These are phyloP conservation scores for Candida palmyrensis DNA, from an alignment of 805 yeast species.

Conservation along the genomic window DNA sequence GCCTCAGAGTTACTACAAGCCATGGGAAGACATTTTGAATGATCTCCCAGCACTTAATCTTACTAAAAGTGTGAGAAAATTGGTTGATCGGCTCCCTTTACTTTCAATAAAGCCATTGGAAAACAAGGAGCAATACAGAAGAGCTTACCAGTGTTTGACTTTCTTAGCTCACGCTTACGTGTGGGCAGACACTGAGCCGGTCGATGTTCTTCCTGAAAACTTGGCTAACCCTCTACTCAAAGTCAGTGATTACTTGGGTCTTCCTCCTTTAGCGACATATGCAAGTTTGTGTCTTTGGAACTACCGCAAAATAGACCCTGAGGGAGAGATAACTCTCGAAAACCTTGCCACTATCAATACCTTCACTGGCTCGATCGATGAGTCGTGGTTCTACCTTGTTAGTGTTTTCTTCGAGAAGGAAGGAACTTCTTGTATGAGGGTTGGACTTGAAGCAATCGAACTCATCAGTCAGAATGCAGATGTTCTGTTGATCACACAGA, in stretches of 20 bases:
- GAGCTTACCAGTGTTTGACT: slow-evolving; percentile 78
- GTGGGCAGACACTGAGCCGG: slow-evolving; percentile 71
- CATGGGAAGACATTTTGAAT: slow-evolving; percentile 71
- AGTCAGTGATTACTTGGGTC: slow-evolving; percentile 53
- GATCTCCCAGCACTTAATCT: slow-evolving; percentile 71
- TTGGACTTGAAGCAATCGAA: slow-evolving; percentile 64
- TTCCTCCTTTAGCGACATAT: slow-evolving; percentile 87
- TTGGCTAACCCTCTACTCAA: slow-evolving; percentile 67
- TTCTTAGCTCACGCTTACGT: slow-evolving; percentile 85
- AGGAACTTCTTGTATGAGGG: slow-evolving; percentile 66
- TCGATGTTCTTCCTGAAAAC: slow-evolving; percentile 58
- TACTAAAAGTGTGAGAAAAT: slow-evolving; percentile 52
- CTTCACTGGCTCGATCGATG: slow-evolving; percentile 87
- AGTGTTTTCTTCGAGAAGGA: slow-evolving; percentile 80
- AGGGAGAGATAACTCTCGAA: slow-evolving; percentile 40
- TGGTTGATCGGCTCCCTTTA: slow-evolving; percentile 63
- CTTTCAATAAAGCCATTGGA: slow-evolving; percentile 44
- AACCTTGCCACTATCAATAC: slow-evolving; percentile 76
- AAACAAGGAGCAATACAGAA: slow-evolving; percentile 51
- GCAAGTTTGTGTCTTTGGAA: slow-evolving; percentile 90
- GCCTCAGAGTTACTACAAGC: slow-evolving; percentile 56
- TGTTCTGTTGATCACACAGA: slow-evolving; percentile 17
- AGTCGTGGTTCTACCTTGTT: slow-evolving; percentile 89
- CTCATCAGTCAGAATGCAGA: slow-evolving; percentile 37
- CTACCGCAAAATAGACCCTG: slow-evolving; percentile 57